Base-by-base conservation (phyloP, 305 asterid genomes). In the Coffea humblotiana region DNA sequence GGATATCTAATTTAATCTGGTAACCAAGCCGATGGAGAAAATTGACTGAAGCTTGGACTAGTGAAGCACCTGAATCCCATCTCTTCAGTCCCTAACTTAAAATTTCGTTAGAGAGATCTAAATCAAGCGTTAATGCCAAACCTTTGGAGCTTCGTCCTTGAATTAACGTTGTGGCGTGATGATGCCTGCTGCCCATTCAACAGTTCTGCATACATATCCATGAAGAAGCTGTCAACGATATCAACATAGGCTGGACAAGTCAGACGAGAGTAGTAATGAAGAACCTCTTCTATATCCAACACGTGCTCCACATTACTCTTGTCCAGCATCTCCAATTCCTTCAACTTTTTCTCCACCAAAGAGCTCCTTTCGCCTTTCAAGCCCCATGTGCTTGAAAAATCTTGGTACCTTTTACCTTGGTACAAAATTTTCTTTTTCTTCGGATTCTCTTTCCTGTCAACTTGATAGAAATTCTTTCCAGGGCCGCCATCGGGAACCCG, bases 181-280 rank as follows among this genome's bases (percentile, higher is more conserved):
- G 82, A 12, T 43, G 80, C 25, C 6, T 76, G 80, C 6, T 76
- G 80, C 56, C 40, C 76, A 23, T 19, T 80, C 67, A 80, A 69
- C 37, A 87, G 63, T 67, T 87, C 87, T 12, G 88, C 77, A 54
- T 85, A 83, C 78, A 87, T 82, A 1, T 87, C 86, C 86, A 83
- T 72, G 77, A 87, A 83, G 75, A 87, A 87, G 58, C 79, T 84
- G 63, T 87, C 90, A n/a, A 87, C 90, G 66, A 87, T 80, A 27
- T 87, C 89, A 74, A 86, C 73, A 78, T 83, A 87, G 8, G 83
- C 79, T 12, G 87, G 88, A 71, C 80, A 78, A 40, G 87, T 85
- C 18, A 87, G 77, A 37, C 85, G 82, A n/a, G 90, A 87, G 35
- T 87, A 85, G 68, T 85, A 76, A 25, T 83, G 86, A 73, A 83